These are phyloP conservation scores for Fomes fomentarius DNA, from an alignment of 1,284 basidiomycete species.

Conservation along the genomic window DNA sequence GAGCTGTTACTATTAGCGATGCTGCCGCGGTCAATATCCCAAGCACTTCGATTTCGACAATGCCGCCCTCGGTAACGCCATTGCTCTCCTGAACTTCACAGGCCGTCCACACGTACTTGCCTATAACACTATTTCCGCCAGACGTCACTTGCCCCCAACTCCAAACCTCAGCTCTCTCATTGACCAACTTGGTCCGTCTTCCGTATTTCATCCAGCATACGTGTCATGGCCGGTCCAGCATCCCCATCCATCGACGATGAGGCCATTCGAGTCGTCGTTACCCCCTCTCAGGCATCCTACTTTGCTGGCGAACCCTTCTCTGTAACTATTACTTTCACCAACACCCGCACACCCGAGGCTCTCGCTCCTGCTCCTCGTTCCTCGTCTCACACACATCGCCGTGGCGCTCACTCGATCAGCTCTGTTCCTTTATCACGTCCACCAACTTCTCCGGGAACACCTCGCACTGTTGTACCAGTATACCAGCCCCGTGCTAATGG, in stretches of 20 bases:
- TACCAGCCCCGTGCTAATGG: conserved; percentile 25
- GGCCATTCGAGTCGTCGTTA: conserved; percentile 64
- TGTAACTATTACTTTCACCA: conserved; percentile 87
- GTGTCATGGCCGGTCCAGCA: conserved; percentile 17
- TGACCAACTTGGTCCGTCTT: neutral
- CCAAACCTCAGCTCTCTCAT: neutral
- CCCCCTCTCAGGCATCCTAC: conserved; percentile 86
- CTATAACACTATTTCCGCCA: neutral
- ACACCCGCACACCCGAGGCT: conserved; percentile 57
- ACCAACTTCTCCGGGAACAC: conserved; percentile 76
- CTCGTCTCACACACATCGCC: conserved; percentile 52
- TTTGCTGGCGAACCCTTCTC: conserved; percentile 91
- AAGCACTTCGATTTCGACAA: conserved; percentile 5
- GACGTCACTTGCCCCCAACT: conserved; percentile 8
- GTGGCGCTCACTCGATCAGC: conserved; percentile 74
- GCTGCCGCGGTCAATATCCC: conserved; percentile 1
- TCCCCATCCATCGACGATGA: conserved; percentile 25
- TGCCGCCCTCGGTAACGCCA: conserved; percentile 3
- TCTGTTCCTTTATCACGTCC: conserved; percentile 74
- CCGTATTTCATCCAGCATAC: neutral
- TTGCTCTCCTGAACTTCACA: neutral
- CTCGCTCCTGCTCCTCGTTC: conserved; percentile 25
- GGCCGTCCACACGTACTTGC: neutral
- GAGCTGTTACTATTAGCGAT: neutral
- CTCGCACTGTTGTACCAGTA: conserved; percentile 43